A percentile compares a stretch with the other conserved stretches of the same genome.
phyloP scores from a whole-genome alignment of 441 rosid species.

The Gossypium gossypioides region DNA sequence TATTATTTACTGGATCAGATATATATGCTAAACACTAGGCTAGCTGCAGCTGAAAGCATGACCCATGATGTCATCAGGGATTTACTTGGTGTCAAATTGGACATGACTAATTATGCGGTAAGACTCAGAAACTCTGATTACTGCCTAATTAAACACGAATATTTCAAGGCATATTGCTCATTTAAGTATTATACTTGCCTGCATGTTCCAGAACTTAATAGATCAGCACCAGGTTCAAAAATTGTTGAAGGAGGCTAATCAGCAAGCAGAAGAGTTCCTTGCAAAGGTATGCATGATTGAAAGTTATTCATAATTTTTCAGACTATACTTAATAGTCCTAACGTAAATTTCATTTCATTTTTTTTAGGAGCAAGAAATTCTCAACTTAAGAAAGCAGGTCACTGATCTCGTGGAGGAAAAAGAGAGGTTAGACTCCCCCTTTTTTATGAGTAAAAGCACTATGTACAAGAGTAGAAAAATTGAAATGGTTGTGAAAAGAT shows the following conservation, averaged over 20 bases:
- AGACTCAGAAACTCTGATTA: constrained; percentile 33
- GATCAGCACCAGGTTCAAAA: constrained; percentile 65
- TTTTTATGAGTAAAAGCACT: neutral
- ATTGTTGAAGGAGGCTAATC: constrained; percentile 58
- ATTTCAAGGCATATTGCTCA: constrained; percentile 10
- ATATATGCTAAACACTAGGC: constrained; percentile 60
- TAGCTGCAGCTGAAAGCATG: constrained; percentile 96
- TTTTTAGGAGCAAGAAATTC: constrained; percentile 61
- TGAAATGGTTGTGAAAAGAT: neutral
- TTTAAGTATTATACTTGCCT: constrained; percentile 8
- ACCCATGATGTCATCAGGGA: constrained; percentile 93
- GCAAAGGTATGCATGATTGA: constrained; percentile 41
- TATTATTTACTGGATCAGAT: constrained; percentile 36
- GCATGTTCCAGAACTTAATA: constrained; percentile 52
- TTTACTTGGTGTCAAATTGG: constrained; percentile 81
- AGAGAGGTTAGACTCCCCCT: constrained; percentile 41
- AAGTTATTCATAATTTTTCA: neutral
- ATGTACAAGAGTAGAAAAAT: neutral
- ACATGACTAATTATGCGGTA: constrained; percentile 79
- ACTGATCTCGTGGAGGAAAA: constrained; percentile 54
- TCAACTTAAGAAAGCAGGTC: constrained; percentile 43
- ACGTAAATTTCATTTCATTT: constrained; percentile 2
- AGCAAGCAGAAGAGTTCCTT: constrained; percentile 51
- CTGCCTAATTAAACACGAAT: neutral
- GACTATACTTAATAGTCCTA: constrained; percentile 1